Conservation (phyloP, 345 rosid genomes). For the Trapa bicornis region DNA sequence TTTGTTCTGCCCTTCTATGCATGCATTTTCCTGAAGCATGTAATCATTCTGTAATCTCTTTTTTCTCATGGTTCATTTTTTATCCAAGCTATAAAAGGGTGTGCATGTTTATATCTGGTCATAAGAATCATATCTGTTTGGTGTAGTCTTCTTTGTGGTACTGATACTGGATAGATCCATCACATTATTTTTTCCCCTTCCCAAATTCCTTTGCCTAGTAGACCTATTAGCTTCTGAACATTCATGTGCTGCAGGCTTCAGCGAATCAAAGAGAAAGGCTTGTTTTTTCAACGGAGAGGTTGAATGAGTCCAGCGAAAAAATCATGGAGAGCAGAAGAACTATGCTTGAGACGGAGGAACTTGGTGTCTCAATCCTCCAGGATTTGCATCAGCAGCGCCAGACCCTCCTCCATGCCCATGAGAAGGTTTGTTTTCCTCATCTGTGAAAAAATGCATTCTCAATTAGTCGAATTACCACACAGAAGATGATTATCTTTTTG, state of each 20-base stretch:
- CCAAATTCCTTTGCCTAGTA: neutral
- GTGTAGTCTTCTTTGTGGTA: too few species aligned
- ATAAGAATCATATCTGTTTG: too few species aligned
- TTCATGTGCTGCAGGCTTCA: constrained; percentile 32
- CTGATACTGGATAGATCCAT: neutral
- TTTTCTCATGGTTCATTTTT: too few species aligned
- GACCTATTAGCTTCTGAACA: neutral
- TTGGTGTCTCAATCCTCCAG: constrained; percentile 74
- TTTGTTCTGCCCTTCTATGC: neutral
- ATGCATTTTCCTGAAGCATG: neutral
- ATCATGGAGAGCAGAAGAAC: constrained; percentile 81
- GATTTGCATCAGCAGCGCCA: constrained; percentile 85
- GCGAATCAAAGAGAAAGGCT: constrained; percentile 69
- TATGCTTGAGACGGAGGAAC: constrained; percentile 81
- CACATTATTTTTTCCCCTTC: neutral
- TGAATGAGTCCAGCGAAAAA: constrained; percentile 63
- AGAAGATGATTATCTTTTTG: neutral
- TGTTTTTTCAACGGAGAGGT: constrained; percentile 66
- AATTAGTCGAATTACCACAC: neutral
- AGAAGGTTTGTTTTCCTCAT: constrained; percentile 29
- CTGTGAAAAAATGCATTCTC: neutral
- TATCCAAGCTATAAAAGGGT: too few species aligned
- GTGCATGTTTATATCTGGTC: too few species aligned
- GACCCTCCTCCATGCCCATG: constrained; percentile 71
- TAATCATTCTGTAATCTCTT: neutral